phyloP scores from a whole-genome alignment of 176 grass and related monocot species.

The Echinochloa phyllopogon region DNA sequence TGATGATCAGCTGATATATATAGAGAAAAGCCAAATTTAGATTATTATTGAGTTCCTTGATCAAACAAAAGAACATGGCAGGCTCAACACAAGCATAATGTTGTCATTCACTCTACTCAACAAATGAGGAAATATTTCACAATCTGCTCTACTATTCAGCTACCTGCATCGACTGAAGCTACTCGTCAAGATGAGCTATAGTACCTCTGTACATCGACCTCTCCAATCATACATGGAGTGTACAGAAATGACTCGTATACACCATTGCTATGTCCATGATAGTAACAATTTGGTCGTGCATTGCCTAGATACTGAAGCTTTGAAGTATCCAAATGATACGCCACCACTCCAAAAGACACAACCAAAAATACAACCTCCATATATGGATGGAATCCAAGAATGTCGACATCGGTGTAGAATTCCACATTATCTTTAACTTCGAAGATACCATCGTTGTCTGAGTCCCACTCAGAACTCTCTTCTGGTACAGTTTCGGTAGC shows the following conservation, averaged over 20 bases:
- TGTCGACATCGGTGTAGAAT: accelerated
- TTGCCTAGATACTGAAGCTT: conserved; percentile 30
- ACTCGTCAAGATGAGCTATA: neutral
- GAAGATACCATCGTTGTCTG: conserved; percentile 23
- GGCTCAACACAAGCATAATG: too few relatives aligned
- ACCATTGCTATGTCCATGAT: too few relatives aligned
- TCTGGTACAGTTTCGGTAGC: neutral
- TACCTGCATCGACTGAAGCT: too few relatives aligned
- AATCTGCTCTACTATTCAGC: neutral
- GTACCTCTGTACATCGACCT: neutral
- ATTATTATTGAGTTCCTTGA: too few relatives aligned
- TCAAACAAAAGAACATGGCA: too few relatives aligned
- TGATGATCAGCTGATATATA: too few relatives aligned
- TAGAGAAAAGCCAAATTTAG: too few relatives aligned
- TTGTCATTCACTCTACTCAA: too few relatives aligned
- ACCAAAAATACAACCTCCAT: conserved; percentile 26
- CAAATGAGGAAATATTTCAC: too few relatives aligned
- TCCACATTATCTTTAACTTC: neutral
- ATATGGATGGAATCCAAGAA: conserved; percentile 29
- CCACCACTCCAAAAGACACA: neutral
- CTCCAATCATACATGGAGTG: neutral
- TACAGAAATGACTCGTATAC: neutral
- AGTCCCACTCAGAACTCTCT: conserved; percentile 5
- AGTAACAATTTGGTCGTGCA: neutral
- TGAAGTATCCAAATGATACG: conserved; percentile 33